Conservation (phyloP, 495 filamentous ascomycete genomes). For the Xylaria scruposa region DNA sequence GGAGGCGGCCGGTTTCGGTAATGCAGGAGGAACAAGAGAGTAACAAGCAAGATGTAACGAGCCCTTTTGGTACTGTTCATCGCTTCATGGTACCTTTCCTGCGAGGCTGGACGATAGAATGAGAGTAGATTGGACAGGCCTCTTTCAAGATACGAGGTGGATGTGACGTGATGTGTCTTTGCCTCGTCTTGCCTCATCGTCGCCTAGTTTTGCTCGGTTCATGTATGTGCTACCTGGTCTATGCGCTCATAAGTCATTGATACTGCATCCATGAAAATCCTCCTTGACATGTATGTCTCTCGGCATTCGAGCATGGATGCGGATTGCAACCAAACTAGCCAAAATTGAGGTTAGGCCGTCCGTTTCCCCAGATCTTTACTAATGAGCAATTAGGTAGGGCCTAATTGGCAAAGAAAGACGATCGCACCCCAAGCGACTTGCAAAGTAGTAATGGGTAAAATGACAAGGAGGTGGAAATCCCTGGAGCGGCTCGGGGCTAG, state of each 20-base stretch:
- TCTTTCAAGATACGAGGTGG: conserved; percentile 16
- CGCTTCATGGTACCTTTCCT: not conserved
- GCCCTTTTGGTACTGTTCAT: conserved; percentile 1
- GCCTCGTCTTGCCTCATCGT: conserved; percentile 5
- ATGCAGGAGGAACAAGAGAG: conserved; percentile 11
- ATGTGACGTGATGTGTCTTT: conserved; percentile 15
- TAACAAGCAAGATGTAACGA: conserved; percentile 19
- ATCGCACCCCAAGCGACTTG: conserved; percentile 1
- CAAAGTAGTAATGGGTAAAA: not conserved
- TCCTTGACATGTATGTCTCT: conserved; percentile 1
- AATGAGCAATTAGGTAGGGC: not conserved
- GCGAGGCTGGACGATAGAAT: conserved; percentile 4
- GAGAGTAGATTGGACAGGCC: conserved; percentile 14
- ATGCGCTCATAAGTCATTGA: not conserved
- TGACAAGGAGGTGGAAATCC: not conserved
- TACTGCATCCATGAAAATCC: not conserved
- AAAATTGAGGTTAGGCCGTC: conserved; percentile 8
- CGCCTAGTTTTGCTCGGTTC: not conserved
- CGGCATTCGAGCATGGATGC: conserved; percentile 9
- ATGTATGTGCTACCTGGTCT: not conserved
- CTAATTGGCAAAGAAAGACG: conserved; percentile 6
- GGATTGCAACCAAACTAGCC: not conserved
- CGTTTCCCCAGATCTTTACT: conserved; percentile 28
- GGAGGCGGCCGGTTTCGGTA: conserved; percentile 23
- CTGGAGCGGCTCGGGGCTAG: conserved; percentile 12